These are phyloP conservation scores for Citrus sinensis DNA, from an alignment of 345 rosid genomes.

Conservation along the genomic window DVS_A1.0 CM039164.1:28636001-28636500, in stretches of 20 bases:
- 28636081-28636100: background rate
- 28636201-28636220: background rate
- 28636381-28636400: background rate
- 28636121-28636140: background rate
- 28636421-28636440: background rate
- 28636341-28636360: background rate
- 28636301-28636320: slow-evolving; percentile 18
- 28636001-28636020: background rate
- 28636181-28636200: slow-evolving; percentile 3
- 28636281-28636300: slow-evolving; percentile 16
- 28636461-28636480: background rate
- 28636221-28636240: background rate
- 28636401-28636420: background rate
- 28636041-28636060: background rate
- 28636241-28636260: slow-evolving; percentile 23
- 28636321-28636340: slow-evolving; percentile 11
- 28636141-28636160: background rate
- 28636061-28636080: background rate
- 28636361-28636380: background rate
- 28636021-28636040: background rate
- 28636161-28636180: background rate
- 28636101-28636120: background rate
- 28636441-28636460: background rate
- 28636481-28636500: background rate
- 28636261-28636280: slow-evolving; percentile 21